A percentile compares a stretch with the other conserved stretches of the same genome.
phyloP scores from a whole-genome alignment of 2,329 filamentous ascomycete species.

The Venturia carpophila region DNA sequence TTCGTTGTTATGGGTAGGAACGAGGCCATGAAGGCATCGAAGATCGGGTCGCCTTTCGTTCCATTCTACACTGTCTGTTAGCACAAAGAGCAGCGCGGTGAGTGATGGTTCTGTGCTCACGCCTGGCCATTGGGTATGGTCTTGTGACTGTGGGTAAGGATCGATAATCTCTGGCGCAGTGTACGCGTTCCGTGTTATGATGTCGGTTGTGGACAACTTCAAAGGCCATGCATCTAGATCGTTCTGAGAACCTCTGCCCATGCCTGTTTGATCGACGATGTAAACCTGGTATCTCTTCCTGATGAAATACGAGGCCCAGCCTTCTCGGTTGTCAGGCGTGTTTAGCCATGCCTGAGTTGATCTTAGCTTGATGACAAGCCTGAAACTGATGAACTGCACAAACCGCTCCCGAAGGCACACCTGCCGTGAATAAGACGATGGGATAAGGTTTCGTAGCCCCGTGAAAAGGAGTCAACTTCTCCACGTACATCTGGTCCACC shows the following conservation, averaged over 20 bases:
- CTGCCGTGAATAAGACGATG: conserved; percentile 28
- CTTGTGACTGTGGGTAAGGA: conserved; percentile 36
- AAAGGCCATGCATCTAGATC: conserved; percentile 33
- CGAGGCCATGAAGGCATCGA: conserved; percentile 42
- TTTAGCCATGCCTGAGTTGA: conserved; percentile 28
- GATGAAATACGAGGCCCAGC: conserved; percentile 44
- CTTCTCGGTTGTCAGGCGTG: conserved; percentile 42
- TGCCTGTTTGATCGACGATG: conserved; percentile 40
- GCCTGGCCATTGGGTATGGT: conserved; percentile 38
- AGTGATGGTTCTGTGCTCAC: conserved; percentile 9
- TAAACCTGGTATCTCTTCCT: conserved; percentile 41
- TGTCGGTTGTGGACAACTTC: conserved; percentile 23
- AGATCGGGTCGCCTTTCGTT: conserved; percentile 38
- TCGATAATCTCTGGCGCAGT: conserved; percentile 31
- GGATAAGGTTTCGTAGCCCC: conserved; percentile 18
- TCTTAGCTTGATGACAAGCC: background rate
- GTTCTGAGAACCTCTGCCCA: conserved; percentile 32
- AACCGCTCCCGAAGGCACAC: conserved; percentile 26
- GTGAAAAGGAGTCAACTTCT: conserved; percentile 24
- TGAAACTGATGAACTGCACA: conserved; percentile 11
- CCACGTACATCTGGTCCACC: conserved; percentile 26
- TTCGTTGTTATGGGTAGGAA: conserved; percentile 25
- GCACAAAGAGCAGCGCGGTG: conserved; percentile 33
- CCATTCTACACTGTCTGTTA: conserved; percentile 20
- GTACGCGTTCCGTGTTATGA: conserved; percentile 26